phyloP scores from a whole-genome alignment of 129 eudicot species.

The Flaveria brownii region DNA sequence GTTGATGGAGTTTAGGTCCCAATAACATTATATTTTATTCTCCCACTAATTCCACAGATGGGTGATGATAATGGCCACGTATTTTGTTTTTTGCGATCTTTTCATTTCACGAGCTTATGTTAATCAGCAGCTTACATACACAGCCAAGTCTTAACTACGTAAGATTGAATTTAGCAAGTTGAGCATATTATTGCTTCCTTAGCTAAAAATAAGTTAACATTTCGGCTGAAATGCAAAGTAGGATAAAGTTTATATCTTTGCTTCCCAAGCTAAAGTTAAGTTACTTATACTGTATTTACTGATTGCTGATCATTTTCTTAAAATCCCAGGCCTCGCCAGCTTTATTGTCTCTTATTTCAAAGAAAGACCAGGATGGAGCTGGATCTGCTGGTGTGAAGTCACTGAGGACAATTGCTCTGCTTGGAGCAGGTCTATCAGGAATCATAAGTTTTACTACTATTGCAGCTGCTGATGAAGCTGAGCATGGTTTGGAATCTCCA shows the following conservation, averaged over 20 bases:
- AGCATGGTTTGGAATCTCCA: constrained; percentile 80
- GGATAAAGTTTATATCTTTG: not conserved
- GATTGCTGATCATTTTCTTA: constrained; percentile 16
- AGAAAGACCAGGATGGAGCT: constrained; percentile 62
- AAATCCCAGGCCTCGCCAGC: constrained; percentile 62
- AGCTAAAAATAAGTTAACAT: not conserved
- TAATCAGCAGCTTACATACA: not conserved
- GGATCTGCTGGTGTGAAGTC: constrained; percentile 66
- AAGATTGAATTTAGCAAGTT: constrained; percentile 6
- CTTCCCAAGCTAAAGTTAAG: not conserved
- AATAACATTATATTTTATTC: not conserved
- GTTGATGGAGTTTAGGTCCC: not conserved
- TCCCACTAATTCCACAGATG: not conserved
- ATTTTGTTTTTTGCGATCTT: not conserved
- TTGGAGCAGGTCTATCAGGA: constrained; percentile 91
- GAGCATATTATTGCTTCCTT: constrained; percentile 1
- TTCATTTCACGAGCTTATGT: not conserved
- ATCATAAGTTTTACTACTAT: constrained; percentile 71
- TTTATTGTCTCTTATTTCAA: constrained; percentile 56
- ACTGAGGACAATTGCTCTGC: constrained; percentile 68
- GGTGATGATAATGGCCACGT: not conserved
- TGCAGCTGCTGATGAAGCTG: constrained; percentile 91
- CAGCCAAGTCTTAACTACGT: not conserved
- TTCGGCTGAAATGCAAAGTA: not conserved
- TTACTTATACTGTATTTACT: not conserved